Conservation (phyloP, 306 rosid species). For the Lagenaria siceraria region DNA sequence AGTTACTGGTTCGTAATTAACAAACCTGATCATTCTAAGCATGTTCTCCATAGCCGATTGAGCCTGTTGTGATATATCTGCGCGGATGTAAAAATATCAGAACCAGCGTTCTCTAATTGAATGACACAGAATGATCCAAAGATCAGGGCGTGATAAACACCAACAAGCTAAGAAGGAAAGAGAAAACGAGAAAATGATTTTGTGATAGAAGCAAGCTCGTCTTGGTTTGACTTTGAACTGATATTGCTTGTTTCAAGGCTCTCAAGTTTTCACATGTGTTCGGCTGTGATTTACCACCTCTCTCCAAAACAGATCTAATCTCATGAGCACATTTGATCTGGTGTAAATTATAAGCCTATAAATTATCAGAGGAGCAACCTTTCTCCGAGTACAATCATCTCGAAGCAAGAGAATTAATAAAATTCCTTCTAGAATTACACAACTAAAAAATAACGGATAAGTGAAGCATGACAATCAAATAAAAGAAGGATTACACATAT, state of each 20-base stretch:
- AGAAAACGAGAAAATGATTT: neutral
- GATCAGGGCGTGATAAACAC: neutral
- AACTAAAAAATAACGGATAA: neutral
- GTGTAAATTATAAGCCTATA: neutral
- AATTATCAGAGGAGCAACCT: neutral
- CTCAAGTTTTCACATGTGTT: neutral
- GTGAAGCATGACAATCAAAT: neutral
- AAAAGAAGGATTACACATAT: neutral
- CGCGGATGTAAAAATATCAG: conserved; percentile 6
- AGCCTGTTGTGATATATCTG: conserved; percentile 50
- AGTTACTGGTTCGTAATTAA: neutral
- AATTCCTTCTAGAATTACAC: neutral
- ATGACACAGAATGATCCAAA: neutral
- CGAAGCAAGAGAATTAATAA: neutral
- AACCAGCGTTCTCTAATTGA: conserved; percentile 2
- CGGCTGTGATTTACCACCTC: neutral
- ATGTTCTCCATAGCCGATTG: conserved; percentile 65
- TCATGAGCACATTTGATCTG: neutral
- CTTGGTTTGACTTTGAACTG: neutral
- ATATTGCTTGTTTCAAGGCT: neutral
- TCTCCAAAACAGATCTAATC: neutral
- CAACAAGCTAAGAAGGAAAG: neutral
- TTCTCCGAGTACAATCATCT: neutral
- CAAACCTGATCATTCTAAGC: conserved; percentile 60
- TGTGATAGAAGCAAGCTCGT: neutral